phyloP scores from a whole-genome alignment of 352 stramenopile genomes.

The Pythium graminicola region DNA sequence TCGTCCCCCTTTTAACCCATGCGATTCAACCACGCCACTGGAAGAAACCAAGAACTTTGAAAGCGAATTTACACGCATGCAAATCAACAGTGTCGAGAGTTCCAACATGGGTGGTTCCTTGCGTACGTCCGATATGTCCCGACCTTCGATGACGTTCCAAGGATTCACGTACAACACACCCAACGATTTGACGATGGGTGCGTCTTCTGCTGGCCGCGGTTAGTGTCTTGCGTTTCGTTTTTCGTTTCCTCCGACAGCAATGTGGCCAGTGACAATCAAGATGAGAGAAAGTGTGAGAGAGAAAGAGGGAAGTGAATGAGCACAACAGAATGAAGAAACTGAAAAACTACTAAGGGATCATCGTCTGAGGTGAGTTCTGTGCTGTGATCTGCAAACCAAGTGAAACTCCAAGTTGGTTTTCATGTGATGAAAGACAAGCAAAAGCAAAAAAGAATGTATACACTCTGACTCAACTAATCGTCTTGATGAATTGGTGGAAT shows the following conservation, averaged over 20 bases:
- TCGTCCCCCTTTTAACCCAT: slow-evolving; percentile 81
- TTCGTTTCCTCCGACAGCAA: background rate
- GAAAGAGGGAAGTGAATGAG: background rate
- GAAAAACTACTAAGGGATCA: slow-evolving; percentile 10
- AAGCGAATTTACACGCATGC: slow-evolving; percentile 87
- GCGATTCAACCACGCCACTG: slow-evolving; percentile 41
- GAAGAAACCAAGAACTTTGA: slow-evolving; percentile 89
- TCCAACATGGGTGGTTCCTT: slow-evolving; percentile 44
- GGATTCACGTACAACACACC: slow-evolving; percentile 88
- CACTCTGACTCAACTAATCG: background rate
- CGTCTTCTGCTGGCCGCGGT: slow-evolving; percentile 43
- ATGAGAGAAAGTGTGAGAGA: slow-evolving; percentile 1
- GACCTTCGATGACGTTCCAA: slow-evolving; percentile 85
- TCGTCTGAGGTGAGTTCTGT: background rate
- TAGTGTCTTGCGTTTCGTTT: slow-evolving; percentile 20
- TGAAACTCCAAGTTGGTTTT: slow-evolving; percentile 13
- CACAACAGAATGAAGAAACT: slow-evolving; percentile 9
- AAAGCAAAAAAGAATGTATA: slow-evolving; percentile 2
- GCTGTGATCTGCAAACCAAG: slow-evolving; percentile 2
- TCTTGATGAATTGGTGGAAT: slow-evolving; percentile 20
- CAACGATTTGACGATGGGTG: slow-evolving; percentile 75
- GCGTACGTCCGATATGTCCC: slow-evolving; percentile 67
- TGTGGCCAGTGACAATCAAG: background rate
- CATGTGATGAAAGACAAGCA: slow-evolving; percentile 2
- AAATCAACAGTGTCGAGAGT: slow-evolving; percentile 82